Evolutionary conservation across 495 filamentous ascomycete species (phyloP), one percentile per base, ranked within the genome.

Genomic region (Mytilinidion resinicola): DNA sequence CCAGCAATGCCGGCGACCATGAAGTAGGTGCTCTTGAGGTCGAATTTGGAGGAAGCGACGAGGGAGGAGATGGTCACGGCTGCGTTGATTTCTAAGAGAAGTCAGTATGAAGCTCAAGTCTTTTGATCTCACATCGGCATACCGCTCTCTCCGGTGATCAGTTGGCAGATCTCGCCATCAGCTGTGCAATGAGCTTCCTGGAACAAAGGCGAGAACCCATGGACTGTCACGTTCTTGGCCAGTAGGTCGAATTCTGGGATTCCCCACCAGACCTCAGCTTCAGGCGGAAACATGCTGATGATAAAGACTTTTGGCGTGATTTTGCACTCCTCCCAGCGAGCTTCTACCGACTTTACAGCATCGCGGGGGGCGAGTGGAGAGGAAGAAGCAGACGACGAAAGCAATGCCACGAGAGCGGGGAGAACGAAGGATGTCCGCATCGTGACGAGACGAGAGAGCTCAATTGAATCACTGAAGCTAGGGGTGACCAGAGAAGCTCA

Each of bases 1-100:
- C 87, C 86, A 7, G 84, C 86, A 56, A 91, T 89, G 4, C 87
- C 87, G 3, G 80, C 84, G 30, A 87, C 67, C 49, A 90, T 65
- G 73, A 88, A 89, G 65, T 89, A 91, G 30, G 85, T 87, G 35
- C 75, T 70, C 0, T 69, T 77, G 12, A 91, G 74, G 69, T 90
- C 76, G 70, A 91, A 90, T n/a, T 74, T 68, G 10, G 72, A 61
- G 0, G 81, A 86, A 48, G 81, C 77, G 30, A 80, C 71, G 11
- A 89, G 71, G 0, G 85, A 75, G 14, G 76, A 76, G 47, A 85
- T 77, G 9, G 83, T 83, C 6, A 75, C 66, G 4, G 87, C 87
- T 7, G 87, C 86, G 67, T 91, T 91, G 77, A 90, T 89, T 71
- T 90, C 86, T 59, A 47, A 4, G 7, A 30, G 33, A 9, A 47